A percentile compares a stretch with the other conserved stretches of the same genome.
Conservation (phyloP, 768 basidiomycete species). For the Tylopilus sp. region DNA sequence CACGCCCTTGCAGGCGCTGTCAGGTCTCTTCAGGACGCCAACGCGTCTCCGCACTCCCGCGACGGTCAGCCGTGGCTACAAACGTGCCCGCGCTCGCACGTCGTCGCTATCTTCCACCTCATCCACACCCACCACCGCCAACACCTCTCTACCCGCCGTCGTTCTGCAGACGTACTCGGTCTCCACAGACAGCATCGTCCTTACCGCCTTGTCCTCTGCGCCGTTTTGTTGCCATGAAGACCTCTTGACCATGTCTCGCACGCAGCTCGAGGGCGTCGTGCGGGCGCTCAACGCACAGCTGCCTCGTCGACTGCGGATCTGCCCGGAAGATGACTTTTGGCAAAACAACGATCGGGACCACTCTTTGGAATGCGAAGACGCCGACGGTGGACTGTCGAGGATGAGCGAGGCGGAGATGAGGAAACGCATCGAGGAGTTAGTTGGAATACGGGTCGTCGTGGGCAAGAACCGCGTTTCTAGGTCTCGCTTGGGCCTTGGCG, state of each 20-base stretch:
- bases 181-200: conserved; percentile 51
- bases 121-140: conserved; percentile 4
- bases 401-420: conserved; percentile 46
- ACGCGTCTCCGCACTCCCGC: conserved; percentile 21
- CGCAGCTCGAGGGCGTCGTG: conserved; percentile 52
- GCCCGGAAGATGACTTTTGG: conserved; percentile 32
- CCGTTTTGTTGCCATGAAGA: conserved; percentile 79
- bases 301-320: conserved; percentile 50
- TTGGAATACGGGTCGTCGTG: conserved; percentile 45
- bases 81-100: conserved; percentile 15
- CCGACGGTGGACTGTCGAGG: conserved; percentile 14
- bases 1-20: conserved; percentile 14
- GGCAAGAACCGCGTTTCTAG: conserved; percentile 28
- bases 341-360: not conserved
- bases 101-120: conserved; percentile 8
- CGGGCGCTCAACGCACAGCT: conserved; percentile 52
- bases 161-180: conserved; percentile 58
- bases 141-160: conserved; percentile 34
- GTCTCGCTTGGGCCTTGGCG: conserved; percentile 23
- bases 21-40: conserved; percentile 24
- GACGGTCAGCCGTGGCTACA: conserved; percentile 15
- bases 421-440: conserved; percentile 53
- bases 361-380: not conserved
- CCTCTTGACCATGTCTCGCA: conserved; percentile 58
- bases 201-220: conserved; percentile 54